Percentiles rank a stretch among this genome's conserved stretches.
Conservation (phyloP, 345 rosid species). For the Linum usitatissimum region DNA sequence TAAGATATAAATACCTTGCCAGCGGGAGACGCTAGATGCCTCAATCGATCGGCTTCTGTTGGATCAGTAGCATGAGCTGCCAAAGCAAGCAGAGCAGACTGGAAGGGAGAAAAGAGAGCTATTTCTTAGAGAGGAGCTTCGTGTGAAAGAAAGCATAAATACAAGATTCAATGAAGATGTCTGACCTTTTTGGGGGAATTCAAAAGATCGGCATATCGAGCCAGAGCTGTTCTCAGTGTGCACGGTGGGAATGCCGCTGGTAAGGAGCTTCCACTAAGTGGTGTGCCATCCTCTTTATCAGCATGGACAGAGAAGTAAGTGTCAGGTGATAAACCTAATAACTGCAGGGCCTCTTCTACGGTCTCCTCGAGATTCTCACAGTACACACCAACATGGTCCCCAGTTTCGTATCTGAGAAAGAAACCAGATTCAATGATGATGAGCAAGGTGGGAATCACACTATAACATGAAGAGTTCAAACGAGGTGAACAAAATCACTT, state of each 20-base stretch:
- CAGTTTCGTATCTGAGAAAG: conserved; percentile 76
- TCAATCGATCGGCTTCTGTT: conserved; percentile 69
- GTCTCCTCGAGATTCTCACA: conserved; percentile 62
- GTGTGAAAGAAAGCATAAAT: background rate
- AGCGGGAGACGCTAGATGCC: conserved; percentile 75
- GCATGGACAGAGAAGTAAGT: conserved; percentile 73
- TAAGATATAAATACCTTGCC: conserved; percentile 60
- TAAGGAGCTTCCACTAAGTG: conserved; percentile 64
- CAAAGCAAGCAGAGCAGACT: conserved; percentile 83
- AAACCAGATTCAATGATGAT: conserved; percentile 2
- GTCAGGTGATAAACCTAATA: conserved; percentile 68
- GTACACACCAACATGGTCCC: conserved; percentile 94
- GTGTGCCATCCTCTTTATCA: conserved; percentile 85
- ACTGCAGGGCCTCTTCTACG: conserved; percentile 76
- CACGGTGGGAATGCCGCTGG: conserved; percentile 86
- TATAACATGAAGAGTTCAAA: too few species aligned
- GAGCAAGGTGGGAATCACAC: too few species aligned
- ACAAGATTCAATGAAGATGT: background rate
- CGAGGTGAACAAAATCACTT: conserved; percentile 19
- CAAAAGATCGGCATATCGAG: conserved; percentile 76
- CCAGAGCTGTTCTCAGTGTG: conserved; percentile 66
- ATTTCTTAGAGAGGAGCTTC: background rate
- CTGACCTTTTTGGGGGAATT: conserved; percentile 88
- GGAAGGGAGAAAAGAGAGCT: conserved; percentile 15
- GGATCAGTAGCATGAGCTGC: conserved; percentile 92